These are phyloP conservation scores for Eucalyptus lansdowneana DNA, from an alignment of 345 rosid genomes.

Conservation along the genomic window DNA sequence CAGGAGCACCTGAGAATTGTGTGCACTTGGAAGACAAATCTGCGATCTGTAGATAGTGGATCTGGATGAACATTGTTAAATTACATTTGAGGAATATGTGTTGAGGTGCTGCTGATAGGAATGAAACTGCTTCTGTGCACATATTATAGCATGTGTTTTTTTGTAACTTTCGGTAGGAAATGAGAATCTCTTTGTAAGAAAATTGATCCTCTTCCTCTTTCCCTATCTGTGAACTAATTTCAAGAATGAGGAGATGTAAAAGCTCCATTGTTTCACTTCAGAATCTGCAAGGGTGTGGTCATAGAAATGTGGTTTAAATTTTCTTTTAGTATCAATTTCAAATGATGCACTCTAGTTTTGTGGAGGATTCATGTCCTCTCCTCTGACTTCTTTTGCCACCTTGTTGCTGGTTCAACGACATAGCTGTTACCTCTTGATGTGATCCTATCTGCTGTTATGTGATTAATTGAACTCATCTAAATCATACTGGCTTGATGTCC, in stretches of 20 bases:
- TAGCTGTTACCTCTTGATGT: background rate
- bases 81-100: background rate
- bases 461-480: background rate
- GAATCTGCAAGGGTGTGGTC: background rate
- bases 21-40: background rate
- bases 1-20: background rate
- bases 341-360: background rate
- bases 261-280: background rate
- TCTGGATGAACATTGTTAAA: background rate
- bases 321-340: background rate
- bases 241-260: background rate
- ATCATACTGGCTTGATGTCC: background rate
- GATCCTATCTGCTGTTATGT: background rate
- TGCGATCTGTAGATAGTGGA: background rate
- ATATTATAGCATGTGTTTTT: background rate
- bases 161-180: background rate
- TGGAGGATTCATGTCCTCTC: background rate
- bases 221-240: background rate
- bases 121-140: background rate
- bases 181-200: background rate
- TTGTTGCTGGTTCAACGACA: background rate
- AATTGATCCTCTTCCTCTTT: background rate
- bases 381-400: background rate
- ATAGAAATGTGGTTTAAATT: background rate
- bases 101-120: background rate